A percentile compares a stretch with the other conserved stretches of the same genome.
phyloP scores from a whole-genome alignment of 192 early-diverging fungal species.

The Entomortierella beljakovae region DNA sequence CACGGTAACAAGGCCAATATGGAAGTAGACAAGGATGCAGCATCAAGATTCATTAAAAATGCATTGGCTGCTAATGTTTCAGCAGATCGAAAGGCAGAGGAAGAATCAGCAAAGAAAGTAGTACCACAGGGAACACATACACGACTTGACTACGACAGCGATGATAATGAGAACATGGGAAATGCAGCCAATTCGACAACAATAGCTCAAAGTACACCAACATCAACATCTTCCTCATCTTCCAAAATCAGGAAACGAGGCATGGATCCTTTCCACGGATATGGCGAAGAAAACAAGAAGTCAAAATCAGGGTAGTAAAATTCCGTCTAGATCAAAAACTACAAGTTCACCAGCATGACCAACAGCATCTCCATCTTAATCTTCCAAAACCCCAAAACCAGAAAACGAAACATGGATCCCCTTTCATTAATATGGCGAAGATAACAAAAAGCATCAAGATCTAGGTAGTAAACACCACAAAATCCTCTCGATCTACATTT shows the following conservation, averaged over 20 bases:
- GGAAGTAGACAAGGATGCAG: slow-evolving; percentile 62
- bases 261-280: slow-evolving; percentile 48
- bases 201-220: neutral
- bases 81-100: slow-evolving; percentile 22
- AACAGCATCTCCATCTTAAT: too few species aligned
- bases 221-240: slow-evolving; percentile 9
- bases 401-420: too few species aligned
- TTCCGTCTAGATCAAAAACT: too few species aligned
- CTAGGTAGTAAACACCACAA: too few species aligned
- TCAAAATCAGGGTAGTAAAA: slow-evolving; percentile 8
- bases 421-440: too few species aligned
- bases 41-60: slow-evolving; percentile 60
- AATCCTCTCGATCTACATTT: too few species aligned
- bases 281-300: slow-evolving; percentile 25
- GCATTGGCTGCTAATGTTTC: slow-evolving; percentile 41
- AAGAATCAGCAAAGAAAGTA: neutral
- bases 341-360: too few species aligned
- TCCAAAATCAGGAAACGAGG: slow-evolving; percentile 15
- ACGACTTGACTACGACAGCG: slow-evolving; percentile 2
- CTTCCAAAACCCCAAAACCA: too few species aligned
- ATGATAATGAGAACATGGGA: neutral
- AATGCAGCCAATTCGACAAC: neutral
- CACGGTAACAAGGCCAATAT: slow-evolving; percentile 42
- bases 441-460: too few species aligned
- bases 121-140: slow-evolving; percentile 15